A percentile compares a stretch with the other conserved stretches of the same genome.
phyloP scores from a whole-genome alignment of 2,329 filamentous ascomycete genomes.

The Stachybotrys chartarum region DNA sequence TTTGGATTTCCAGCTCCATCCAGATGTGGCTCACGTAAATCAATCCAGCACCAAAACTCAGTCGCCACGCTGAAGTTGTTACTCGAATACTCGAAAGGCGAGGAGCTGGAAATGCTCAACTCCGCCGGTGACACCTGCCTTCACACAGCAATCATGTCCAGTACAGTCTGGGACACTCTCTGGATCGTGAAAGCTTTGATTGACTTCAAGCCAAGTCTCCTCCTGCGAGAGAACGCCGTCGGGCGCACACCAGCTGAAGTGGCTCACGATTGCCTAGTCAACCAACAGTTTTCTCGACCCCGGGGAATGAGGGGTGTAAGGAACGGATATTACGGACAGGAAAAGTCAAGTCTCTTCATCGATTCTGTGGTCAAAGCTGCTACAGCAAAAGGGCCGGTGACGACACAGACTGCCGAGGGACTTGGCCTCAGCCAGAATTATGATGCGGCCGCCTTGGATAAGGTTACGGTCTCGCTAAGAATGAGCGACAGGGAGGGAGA shows the following conservation, averaged over 20 bases:
- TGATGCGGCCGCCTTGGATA: slow-evolving; percentile 12
- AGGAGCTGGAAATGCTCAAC: slow-evolving; percentile 51
- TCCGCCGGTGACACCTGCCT: slow-evolving; percentile 58
- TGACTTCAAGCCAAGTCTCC: slow-evolving; percentile 47
- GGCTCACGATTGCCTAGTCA: slow-evolving; percentile 47
- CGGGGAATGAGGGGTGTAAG: neutral
- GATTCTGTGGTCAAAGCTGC: neutral
- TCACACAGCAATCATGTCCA: slow-evolving; percentile 44
- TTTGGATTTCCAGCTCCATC: neutral
- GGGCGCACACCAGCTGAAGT: slow-evolving; percentile 67
- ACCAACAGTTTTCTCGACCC: slow-evolving; percentile 23
- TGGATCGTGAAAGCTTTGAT: slow-evolving; percentile 39
- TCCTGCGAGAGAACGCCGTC: slow-evolving; percentile 68
- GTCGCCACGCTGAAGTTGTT: slow-evolving; percentile 40
- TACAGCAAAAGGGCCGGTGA: neutral
- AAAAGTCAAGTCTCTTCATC: neutral
- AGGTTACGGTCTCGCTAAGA: slow-evolving; percentile 19
- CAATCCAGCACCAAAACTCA: slow-evolving; percentile 20
- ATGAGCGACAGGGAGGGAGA: slow-evolving; percentile 7
- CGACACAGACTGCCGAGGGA: slow-evolving; percentile 3
- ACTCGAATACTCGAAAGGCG: slow-evolving; percentile 47
- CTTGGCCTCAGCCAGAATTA: slow-evolving; percentile 21
- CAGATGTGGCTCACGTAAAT: neutral
- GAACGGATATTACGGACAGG: neutral
- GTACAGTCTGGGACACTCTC: slow-evolving; percentile 13